Percentiles rank a stretch among this genome's conserved stretches.
Evolutionary conservation across 129 eudicot genomes (phyloP).

Genomic region (Chrysanthemum seticuspe): DNA sequence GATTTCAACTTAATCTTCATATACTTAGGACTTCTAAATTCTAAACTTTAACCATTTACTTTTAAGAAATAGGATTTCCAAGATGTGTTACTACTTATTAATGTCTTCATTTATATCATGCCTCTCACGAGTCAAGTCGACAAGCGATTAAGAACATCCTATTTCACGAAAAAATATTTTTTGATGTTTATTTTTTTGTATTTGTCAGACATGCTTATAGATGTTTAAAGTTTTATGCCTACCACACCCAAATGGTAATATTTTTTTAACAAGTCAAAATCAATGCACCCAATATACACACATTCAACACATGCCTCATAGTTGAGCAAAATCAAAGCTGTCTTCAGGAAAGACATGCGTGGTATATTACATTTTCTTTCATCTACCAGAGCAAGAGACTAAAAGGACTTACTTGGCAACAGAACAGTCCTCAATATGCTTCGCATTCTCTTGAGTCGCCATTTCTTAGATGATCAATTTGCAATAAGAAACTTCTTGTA

Average conservation of each 20-base stretch:
- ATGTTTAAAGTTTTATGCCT: not conserved
- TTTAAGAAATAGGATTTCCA: too few relatives aligned
- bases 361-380: not conserved
- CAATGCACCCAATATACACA: not conserved
- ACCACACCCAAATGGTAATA: not conserved
- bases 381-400: not conserved
- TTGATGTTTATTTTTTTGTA: too few relatives aligned
- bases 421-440: conserved; percentile 91
- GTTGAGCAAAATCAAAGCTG: not conserved
- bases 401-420: conserved; percentile 66
- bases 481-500: conserved; percentile 3
- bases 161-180: too few relatives aligned
- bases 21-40: too few relatives aligned
- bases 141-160: too few relatives aligned
- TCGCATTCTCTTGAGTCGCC: conserved; percentile 59
- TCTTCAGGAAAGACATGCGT: not conserved
- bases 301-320: not conserved
- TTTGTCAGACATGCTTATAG: too few relatives aligned
- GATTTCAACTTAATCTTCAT: too few relatives aligned
- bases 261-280: too few relatives aligned
- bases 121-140: too few relatives aligned
- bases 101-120: too few relatives aligned
- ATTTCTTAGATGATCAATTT: conserved; percentile 32
- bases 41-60: too few relatives aligned
- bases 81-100: too few relatives aligned